Evolutionary conservation across 352 stramenopile genomes (phyloP).

Genomic region (Globisporangium nodosum): DNA sequence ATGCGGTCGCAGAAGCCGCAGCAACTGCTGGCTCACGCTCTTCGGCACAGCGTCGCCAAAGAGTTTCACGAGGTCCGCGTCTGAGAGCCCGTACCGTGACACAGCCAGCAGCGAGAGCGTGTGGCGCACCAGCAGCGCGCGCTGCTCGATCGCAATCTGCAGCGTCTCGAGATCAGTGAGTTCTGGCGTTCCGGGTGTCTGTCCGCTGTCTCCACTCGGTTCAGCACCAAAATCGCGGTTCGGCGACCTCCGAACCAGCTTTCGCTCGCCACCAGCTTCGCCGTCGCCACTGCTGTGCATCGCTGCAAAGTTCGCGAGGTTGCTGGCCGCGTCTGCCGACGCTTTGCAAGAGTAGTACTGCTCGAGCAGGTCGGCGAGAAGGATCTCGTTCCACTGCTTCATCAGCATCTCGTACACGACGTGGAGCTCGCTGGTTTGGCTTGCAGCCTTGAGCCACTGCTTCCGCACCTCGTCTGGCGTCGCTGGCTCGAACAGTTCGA

Average conservation of each 20-base stretch:
- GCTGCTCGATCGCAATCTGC: constrained; percentile 53
- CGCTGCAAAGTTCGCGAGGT: not conserved
- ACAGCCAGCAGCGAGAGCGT: constrained; percentile 66
- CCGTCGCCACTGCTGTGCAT: not conserved
- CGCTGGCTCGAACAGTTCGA: constrained; percentile 42
- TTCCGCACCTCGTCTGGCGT: constrained; percentile 17
- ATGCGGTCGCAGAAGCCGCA: constrained; percentile 50
- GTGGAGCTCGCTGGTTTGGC: constrained; percentile 35
- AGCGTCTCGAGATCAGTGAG: constrained; percentile 46
- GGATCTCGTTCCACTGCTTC: constrained; percentile 69
- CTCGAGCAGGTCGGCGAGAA: constrained; percentile 50
- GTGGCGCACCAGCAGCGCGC: constrained; percentile 63
- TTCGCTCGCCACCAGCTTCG: not conserved
- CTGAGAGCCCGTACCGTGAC: constrained; percentile 61
- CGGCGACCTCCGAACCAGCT: constrained; percentile 6
- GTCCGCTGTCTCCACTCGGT: not conserved
- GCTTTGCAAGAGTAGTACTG: constrained; percentile 26
- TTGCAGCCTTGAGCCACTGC: constrained; percentile 42
- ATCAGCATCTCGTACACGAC: constrained; percentile 59
- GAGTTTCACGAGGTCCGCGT: constrained; percentile 54
- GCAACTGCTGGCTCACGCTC: constrained; percentile 31
- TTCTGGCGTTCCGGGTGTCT: constrained; percentile 7
- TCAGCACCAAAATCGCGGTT: constrained; percentile 2
- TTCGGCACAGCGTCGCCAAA: constrained; percentile 44
- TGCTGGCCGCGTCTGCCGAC: not conserved